These are phyloP conservation scores for Colletotrichum sp. DNA, from an alignment of 2,329 filamentous ascomycete genomes.

Conservation along the genomic window DNA sequence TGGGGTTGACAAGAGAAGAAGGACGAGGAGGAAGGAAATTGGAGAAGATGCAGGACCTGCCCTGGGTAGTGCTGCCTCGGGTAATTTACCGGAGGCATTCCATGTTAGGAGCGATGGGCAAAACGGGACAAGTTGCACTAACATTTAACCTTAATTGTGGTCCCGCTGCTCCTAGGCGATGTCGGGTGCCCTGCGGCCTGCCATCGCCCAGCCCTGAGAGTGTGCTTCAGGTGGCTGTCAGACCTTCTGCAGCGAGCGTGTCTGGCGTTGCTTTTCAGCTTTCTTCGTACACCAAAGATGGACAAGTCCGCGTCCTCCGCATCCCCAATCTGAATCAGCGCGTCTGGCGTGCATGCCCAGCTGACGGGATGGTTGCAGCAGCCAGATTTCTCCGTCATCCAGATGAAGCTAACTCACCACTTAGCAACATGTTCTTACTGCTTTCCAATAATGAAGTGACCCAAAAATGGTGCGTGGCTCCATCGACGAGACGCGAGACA, in stretches of 20 bases:
- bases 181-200: neutral
- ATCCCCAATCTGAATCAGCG: neutral
- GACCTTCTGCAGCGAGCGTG: neutral
- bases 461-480: neutral
- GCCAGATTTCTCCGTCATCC: neutral
- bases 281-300: neutral
- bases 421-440: neutral
- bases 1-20: neutral
- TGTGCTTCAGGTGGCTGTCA: neutral
- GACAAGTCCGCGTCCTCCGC: neutral
- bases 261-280: neutral
- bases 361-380: neutral
- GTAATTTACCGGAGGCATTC: neutral
- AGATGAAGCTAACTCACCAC: neutral
- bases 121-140: neutral
- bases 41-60: neutral
- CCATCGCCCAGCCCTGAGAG: neutral
- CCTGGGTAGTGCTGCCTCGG: neutral
- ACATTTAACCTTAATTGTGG: slow-evolving; percentile 3
- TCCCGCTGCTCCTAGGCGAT: neutral
- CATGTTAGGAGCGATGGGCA: neutral
- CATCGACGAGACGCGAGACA: neutral
- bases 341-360: neutral
- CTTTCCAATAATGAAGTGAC: neutral
- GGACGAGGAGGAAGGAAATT: neutral